Conservation (phyloP, 1,284 basidiomycete species). For the Singerocomus rubriflavus region DNA sequence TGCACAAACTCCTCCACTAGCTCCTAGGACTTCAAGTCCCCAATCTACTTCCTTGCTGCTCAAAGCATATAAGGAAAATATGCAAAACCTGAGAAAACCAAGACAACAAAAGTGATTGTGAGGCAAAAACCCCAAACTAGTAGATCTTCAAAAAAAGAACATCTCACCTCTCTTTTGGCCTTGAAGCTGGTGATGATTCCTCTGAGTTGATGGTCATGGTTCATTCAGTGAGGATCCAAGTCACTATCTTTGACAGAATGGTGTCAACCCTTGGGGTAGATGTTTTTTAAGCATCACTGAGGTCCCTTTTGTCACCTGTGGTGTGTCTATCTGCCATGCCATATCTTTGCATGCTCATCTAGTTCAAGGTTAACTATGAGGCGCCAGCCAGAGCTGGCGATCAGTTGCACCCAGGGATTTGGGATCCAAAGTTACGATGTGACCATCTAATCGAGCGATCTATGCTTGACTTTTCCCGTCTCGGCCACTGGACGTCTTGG, state of each 20-base stretch:
- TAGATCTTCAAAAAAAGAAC: background rate
- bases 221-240: background rate
- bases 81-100: background rate
- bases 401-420: background rate
- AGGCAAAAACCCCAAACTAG: background rate
- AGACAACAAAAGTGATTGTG: too few relatives aligned
- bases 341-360: background rate
- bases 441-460: background rate
- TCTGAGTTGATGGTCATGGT: background rate
- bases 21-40: too few relatives aligned
- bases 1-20: too few relatives aligned
- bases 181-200: background rate
- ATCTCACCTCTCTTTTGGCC: background rate
- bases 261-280: background rate
- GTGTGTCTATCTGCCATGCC: background rate
- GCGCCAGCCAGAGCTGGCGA: slow-evolving; percentile 15
- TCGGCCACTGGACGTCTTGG: background rate
- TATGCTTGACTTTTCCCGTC: background rate
- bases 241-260: background rate
- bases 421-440: background rate
- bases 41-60: too few relatives aligned
- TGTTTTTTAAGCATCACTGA: slow-evolving; percentile 1
- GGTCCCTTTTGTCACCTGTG: slow-evolving; percentile 2
- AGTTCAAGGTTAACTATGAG: slow-evolving; percentile 6
- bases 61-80: background rate